Percentiles rank a stretch among this genome's conserved stretches.
These are phyloP conservation scores for Firmiana major DNA, from an alignment of 345 rosid genomes.

Conservation along the genomic window DNA sequence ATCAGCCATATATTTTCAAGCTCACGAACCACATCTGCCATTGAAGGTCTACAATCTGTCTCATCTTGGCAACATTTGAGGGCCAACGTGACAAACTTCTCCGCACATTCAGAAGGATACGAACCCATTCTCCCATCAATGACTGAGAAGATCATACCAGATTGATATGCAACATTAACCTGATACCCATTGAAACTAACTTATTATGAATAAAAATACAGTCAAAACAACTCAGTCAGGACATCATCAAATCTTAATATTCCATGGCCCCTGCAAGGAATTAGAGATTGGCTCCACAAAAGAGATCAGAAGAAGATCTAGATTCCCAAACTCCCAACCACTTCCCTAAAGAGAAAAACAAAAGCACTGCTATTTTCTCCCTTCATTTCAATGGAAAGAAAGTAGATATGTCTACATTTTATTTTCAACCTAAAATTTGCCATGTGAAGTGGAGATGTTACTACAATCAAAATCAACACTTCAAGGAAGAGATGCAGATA, in stretches of 20 bases:
- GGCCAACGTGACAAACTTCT: slow-evolving; percentile 70
- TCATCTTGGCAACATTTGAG: slow-evolving; percentile 71
- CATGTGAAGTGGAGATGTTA: background rate
- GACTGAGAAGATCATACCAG: slow-evolving; percentile 69
- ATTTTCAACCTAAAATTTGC: background rate
- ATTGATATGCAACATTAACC: slow-evolving; percentile 66
- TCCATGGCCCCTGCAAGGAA: background rate
- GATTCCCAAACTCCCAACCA: background rate
- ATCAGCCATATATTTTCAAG: slow-evolving; percentile 64
- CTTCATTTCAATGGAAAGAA: background rate
- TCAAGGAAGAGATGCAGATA: background rate
- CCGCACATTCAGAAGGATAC: slow-evolving; percentile 79
- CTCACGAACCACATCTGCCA: slow-evolving; percentile 86
- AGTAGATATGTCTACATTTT: background rate
- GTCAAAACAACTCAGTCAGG: background rate
- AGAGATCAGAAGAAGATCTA: background rate
- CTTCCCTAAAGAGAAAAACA: background rate
- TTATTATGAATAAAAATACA: background rate
- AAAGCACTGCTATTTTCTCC: background rate
- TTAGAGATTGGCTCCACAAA: background rate
- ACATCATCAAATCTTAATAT: background rate
- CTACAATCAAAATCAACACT: background rate
- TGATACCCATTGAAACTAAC: slow-evolving; percentile 22
- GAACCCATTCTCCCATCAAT: slow-evolving; percentile 90
- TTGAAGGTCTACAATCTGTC: slow-evolving; percentile 78